Percentiles rank a stretch among this genome's conserved stretches.
Evolutionary conservation across 202 grass and related monocot species (phyloP).

Genomic region (Carex sylvatica): DNA sequence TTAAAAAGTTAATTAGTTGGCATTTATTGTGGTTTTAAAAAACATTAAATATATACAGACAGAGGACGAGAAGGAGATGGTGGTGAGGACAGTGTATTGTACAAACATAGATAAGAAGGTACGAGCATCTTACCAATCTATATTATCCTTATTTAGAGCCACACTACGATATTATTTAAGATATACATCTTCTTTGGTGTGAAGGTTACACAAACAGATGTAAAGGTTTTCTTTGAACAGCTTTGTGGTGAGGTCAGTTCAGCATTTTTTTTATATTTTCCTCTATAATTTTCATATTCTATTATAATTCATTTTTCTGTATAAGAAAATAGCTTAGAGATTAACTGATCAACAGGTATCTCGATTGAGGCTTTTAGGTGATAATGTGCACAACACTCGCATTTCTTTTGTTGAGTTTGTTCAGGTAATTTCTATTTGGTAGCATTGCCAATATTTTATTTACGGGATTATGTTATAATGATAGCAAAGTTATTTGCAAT

Average conservation of each 20-base stretch:
- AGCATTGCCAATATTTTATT: neutral
- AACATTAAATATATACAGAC: constrained; percentile 40
- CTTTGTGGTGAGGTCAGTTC: constrained; percentile 78
- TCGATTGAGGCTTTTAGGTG: constrained; percentile 85
- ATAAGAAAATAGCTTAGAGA: too few species aligned
- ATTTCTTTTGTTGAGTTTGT: constrained; percentile 98
- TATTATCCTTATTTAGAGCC: neutral
- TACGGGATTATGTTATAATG: neutral
- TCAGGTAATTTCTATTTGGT: constrained; percentile 43
- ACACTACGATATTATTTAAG: neutral
- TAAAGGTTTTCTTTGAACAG: constrained; percentile 84
- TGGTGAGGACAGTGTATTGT: constrained; percentile 89
- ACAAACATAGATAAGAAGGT: constrained; percentile 99
- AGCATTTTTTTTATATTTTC: neutral
- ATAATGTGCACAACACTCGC: constrained; percentile 83
- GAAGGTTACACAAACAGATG: constrained; percentile 84
- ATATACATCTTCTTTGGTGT: constrained; percentile 18
- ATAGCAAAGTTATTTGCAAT: neutral
- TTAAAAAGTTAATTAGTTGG: neutral
- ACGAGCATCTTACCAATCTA: neutral
- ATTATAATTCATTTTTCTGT: too few species aligned
- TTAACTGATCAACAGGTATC: constrained; percentile 51
- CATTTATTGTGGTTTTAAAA: neutral
- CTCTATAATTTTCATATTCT: neutral
- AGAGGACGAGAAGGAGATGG: constrained; percentile 90